Evolutionary conservation across 2,329 filamentous ascomycete genomes (phyloP), one percentile per base, ranked within the genome.

Genomic region (Thelonectria discophora): DNA sequence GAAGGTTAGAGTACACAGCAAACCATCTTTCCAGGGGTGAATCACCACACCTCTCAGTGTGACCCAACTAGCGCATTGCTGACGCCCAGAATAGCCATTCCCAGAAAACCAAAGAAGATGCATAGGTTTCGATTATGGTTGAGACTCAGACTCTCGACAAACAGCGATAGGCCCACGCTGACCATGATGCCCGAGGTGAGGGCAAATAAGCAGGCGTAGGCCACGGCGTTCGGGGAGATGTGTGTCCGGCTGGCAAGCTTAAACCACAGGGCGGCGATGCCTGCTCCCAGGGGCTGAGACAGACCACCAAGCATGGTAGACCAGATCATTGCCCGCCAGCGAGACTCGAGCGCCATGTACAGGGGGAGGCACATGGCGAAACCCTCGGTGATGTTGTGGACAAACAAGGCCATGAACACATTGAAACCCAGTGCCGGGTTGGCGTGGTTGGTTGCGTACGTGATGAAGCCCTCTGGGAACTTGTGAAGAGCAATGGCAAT

Each of bases 361-460:
- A 99, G 83, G 0, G 95, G 95, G 1, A 99, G 80, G 0, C 93
- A 93, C 85, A 99, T 90, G 64, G 94, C 92, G 74, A 98, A 98
- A 2, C 95, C 95, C 79, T 99, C 95, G 27, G 93, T 94, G 72
- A 99, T 97, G 79, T 98, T 99, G 83, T 99, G 95, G 61, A 99
- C 94, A 74, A 97, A 97, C 8, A 99, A 85, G 0, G 95, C 94
- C 76, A 98, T 86, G 79, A 99, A 99, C 56, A 99, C 93, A 54
- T 92, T 91, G 77, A 97, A 88, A 18, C 95, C 95, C 0, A 99
- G 86, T 0, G 86, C 83, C 0, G 95, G 94, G 75, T 94, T 98
- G 12, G 93, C 94, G 74, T 99, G 95, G 77, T 98, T 99, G 10
- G 95, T 97, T 10, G 95, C 94, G 75, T 96, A 99, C 1, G 94